Evolutionary conservation across 768 basidiomycete species (phyloP).

Genomic region (Calocybe gangraenosa): DNA sequence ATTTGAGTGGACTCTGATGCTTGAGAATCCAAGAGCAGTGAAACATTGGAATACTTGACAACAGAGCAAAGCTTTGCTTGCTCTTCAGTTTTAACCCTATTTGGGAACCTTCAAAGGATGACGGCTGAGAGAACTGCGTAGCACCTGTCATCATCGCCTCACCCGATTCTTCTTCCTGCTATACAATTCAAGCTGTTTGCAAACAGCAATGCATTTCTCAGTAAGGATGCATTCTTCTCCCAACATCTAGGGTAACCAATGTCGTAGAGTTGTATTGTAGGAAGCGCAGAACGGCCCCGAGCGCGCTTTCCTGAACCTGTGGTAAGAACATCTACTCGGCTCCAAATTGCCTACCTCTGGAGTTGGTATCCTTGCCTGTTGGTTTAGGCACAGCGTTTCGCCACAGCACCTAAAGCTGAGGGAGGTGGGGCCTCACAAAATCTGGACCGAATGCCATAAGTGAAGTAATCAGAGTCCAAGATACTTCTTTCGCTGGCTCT

Average conservation of each 20-base stretch:
- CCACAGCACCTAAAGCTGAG: conserved; percentile 94
- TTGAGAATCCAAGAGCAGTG: conserved; percentile 70
- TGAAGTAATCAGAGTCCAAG: conserved; percentile 89
- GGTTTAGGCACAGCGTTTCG: conserved; percentile 95
- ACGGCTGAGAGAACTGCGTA: not conserved
- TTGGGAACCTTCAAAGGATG: too few species aligned
- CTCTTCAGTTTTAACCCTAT: conserved; percentile 59
- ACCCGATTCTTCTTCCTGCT: conserved; percentile 60
- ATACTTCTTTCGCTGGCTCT: too few species aligned
- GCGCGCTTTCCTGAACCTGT: conserved; percentile 84
- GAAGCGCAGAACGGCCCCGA: conserved; percentile 87
- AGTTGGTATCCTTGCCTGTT: conserved; percentile 76
- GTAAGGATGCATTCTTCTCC: conserved; percentile 82
- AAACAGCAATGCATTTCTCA: conserved; percentile 89
- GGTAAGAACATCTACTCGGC: conserved; percentile 91
- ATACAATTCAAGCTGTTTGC: conserved; percentile 76
- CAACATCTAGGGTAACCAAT: conserved; percentile 87
- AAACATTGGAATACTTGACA: conserved; percentile 90
- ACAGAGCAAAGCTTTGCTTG: conserved; percentile 79
- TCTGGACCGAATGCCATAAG: conserved; percentile 91
- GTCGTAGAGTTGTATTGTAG: conserved; percentile 70
- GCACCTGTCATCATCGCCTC: conserved; percentile 33
- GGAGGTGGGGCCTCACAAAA: conserved; percentile 90
- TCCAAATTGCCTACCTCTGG: conserved; percentile 55
- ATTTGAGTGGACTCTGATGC: conserved; percentile 79